Evolutionary conservation across 495 filamentous ascomycete species (phyloP), one percentile per base, ranked within the genome.

Genomic region (Alectoria sarmentosa): DNA sequence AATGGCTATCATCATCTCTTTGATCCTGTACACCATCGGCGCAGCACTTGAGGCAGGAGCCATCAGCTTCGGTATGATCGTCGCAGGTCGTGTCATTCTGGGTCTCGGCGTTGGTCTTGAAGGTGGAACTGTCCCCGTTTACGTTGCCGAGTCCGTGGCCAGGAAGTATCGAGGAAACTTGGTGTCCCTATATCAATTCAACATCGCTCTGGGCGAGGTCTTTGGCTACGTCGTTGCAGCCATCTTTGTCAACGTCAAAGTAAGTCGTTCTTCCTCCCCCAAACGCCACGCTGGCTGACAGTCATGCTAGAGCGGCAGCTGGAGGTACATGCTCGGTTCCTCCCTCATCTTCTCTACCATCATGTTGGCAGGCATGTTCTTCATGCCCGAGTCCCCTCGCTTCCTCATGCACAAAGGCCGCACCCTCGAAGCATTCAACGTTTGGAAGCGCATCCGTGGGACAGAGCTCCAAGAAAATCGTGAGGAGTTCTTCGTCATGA

Each of bases 281-380:
- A 19, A 13, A 41, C 7, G 19, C 48, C 5, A 14, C 5, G 13
- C 54, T 38, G 4, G 26, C 59, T 36, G 42, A 42, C 10, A 4
- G 15, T 0, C 9, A 41, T 41, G 9, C 36, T 17, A 63, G 61
- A 66, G 60, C 26, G 84, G 84, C 61, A 84, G 82, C 75, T 87
- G 84, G 84, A 77, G 84, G 36, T 87, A 82, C 66, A 86, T 86
- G 63, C 79, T 86, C n/a, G 84, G 84, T 10, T 84, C 82, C 3
- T 85, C 83, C 0, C 74, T 86, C n/a, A 69, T 86, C 61, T 86
- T 86, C 72, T 84, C 82, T 4, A 85, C 83, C 38, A 83, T 86
- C 69, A 80, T 85, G 72, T 66, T 82, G 13, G 73, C 78, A 15
- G 83, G 82, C 59, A 84, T 85, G 80, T 65, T 84, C n/a, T 84